Evolutionary conservation across 2,329 filamentous ascomycete species (phyloP), one percentile per base, ranked within the genome.

Genomic region (Leptodontidium sp.): DNA sequence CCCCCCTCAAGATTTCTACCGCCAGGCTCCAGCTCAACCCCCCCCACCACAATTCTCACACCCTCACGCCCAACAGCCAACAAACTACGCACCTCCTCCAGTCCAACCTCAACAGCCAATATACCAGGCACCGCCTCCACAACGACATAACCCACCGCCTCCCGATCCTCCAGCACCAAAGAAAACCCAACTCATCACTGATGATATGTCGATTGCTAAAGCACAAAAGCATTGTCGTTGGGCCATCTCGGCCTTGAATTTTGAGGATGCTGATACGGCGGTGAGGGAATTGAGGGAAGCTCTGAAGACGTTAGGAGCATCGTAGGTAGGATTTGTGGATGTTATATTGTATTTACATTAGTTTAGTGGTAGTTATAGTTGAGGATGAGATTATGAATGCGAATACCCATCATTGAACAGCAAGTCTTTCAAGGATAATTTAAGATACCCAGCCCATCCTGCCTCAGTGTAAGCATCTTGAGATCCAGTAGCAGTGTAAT

Each of bases 151-250:
- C 4, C 59, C 68, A 29, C 64, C 58, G 32, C 65, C 62, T 32
- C 66, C 65, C 38, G 59, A 52, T 17, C 76, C 76, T n/a, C 75
- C 79, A 1, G 65, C 67, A 11, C 26, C 66, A 72, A 32, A 74
- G n/a, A 71, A 70, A 14, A 29, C 67, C 6, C 70, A 84, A 5
- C 86, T 91, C 64, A 83, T 81, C 4, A 83, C 81, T 12, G 93
- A 97, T 71, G 91, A 94, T 72, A 83, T 85, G 68, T 85, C 91
- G 0, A 91, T 98, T 45, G 83, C 88, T 45, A 87, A 90, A 75
- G 95, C 96, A 4, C 94, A 97, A 79, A 99, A 98, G 79, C 96
- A 98, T 82, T 94, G 95, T 1, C 94, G 93, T 76, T 99, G 93
- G 93, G 96, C 96, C 0, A 97, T 98, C 52, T 98, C 94, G 12